Evolutionary conservation across 108 stramenopile species (phyloP), one percentile per base, ranked within the genome.

Genomic region (Mayamaea pseudoterrestris): DNA sequence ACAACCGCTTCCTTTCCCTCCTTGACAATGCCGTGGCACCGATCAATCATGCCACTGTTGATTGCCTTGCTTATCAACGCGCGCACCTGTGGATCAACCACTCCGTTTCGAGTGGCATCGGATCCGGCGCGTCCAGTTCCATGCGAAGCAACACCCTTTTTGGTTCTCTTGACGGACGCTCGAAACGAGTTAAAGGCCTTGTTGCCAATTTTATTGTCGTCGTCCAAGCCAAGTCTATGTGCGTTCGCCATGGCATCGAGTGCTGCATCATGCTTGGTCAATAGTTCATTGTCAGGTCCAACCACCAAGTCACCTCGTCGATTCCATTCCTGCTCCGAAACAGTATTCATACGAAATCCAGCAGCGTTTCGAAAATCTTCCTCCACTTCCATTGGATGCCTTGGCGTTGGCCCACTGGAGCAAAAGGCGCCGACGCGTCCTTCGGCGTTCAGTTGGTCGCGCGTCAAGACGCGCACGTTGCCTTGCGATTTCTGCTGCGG

Each of bases 1-100:
- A 90, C 67, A 30, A 82, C 22, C 0, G 78, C 88, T 44, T 90
- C 88, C 47, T 90, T 84, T 1, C 88, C 88, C 51, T 90, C 75
- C 42, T 83, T 80, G 9, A 90, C 83, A 11, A 65, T 63, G 2
- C 88, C 88, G 58, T 83, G 70, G 30, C 65, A 80, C 1, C 57
- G 47, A 7, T 78, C 66, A 37, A 90, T 83, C 24, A 74, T 31
- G 2, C 78, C 83, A 30, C 24, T 36, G 44, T 83, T 83, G 23
- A 90, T 75, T 0, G 83, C 83, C 16, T 49, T 47, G n/a, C 71
- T 52, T 30, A 90, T 78, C 26, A 68, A 64, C 5, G 74, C 34
- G n/a, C 80, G 60, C 11, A 71, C 74, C 14, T 44, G 36, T n/a
- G 57, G 59, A 56, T 90, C 88, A 61, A 88, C 53, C 7, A 76